Evolutionary conservation across 805 yeast species (phyloP).

Genomic region (Saccharomycopsis sp.): DNA sequence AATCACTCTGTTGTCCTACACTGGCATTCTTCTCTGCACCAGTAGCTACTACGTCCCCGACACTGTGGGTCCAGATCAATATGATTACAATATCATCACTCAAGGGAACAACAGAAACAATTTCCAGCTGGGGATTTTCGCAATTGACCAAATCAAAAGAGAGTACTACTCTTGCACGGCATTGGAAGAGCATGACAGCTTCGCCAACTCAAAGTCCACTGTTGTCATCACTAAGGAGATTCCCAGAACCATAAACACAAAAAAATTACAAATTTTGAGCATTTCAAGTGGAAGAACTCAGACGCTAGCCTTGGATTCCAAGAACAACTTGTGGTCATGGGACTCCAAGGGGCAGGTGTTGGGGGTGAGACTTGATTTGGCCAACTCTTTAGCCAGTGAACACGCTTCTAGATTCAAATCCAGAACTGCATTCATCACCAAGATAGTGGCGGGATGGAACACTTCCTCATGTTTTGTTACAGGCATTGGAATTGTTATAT

Average conservation of each 20-base stretch:
- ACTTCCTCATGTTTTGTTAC: conserved; percentile 41
- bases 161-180: conserved; percentile 3
- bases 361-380: conserved; percentile 40
- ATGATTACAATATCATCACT: neutral
- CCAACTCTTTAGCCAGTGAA: conserved; percentile 22
- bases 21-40: too few species aligned
- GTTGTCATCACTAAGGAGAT: neutral
- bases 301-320: conserved; percentile 48
- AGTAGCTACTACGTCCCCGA: too few species aligned
- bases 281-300: conserved; percentile 59
- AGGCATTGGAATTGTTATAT: conserved; percentile 46
- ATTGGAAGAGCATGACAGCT: neutral
- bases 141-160: too few species aligned
- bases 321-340: conserved; percentile 51
- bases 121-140: too few species aligned
- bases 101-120: too few species aligned
- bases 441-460: conserved; percentile 63
- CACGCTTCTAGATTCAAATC: conserved; percentile 6
- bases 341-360: conserved; percentile 34
- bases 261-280: conserved; percentile 32
- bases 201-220: neutral
- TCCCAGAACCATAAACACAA: conserved; percentile 7
- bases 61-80: neutral
- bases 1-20: too few species aligned
- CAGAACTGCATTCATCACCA: conserved; percentile 30